Percentiles rank a stretch among this genome's conserved stretches.
Conservation (phyloP, 306 rosid species). For the Prunus salicina region DNA sequence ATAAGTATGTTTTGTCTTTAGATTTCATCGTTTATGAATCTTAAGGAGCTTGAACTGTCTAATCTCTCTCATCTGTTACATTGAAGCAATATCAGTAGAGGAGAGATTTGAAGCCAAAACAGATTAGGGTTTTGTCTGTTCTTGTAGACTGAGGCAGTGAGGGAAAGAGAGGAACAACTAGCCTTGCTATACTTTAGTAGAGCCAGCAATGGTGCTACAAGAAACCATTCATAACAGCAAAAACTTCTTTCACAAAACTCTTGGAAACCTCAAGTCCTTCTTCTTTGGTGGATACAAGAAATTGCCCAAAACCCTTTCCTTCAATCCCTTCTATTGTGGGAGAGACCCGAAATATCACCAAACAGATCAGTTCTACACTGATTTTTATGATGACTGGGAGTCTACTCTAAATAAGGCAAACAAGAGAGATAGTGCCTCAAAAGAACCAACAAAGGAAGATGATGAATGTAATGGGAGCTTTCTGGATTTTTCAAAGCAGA, state of each 20-base stretch:
- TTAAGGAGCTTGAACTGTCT: conserved; percentile 30
- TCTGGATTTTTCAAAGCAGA: conserved; percentile 23
- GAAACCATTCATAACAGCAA: conserved; percentile 55
- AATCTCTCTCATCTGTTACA: conserved; percentile 23
- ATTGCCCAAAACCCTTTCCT: conserved; percentile 60
- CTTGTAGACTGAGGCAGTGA: conserved; percentile 29
- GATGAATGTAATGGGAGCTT: conserved; percentile 30
- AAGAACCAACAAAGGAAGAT: conserved; percentile 40
- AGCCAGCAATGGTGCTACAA: conserved; percentile 62
- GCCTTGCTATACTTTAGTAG: conserved; percentile 19
- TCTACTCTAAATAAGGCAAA: conserved; percentile 40
- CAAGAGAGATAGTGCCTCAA: conserved; percentile 26
- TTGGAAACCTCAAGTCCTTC: conserved; percentile 47
- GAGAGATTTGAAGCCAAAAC: conserved; percentile 23
- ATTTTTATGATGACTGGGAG: conserved; percentile 69
- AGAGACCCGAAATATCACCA: conserved; percentile 34
- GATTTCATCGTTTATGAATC: conserved; percentile 40
- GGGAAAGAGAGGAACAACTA: conserved; percentile 13
- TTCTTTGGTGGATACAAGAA: conserved; percentile 60
- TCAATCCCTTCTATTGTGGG: conserved; percentile 46
- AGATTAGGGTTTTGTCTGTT: conserved; percentile 19
- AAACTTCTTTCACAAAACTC: conserved; percentile 41
- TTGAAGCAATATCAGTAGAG: conserved; percentile 33
- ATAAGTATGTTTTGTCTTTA: conserved; percentile 29
- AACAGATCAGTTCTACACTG: conserved; percentile 51